These are phyloP conservation scores for Paramarasmius palmivorus DNA, from an alignment of 1,284 basidiomycete species.

Conservation along the genomic window DNA sequence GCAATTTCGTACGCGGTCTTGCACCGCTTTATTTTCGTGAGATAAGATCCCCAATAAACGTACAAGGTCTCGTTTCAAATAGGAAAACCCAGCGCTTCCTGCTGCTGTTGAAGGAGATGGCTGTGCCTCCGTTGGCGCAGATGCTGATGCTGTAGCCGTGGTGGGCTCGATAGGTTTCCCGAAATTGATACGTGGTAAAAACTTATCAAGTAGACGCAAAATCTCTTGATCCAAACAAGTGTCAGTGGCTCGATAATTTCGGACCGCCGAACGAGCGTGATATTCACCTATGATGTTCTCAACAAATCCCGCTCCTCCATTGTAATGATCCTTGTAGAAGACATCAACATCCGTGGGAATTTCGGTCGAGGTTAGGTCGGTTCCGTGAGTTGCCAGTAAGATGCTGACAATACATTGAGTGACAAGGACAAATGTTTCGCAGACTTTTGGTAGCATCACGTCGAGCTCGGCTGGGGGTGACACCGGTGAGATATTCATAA, in stretches of 20 bases:
- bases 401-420: slow-evolving; percentile 76
- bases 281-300: slow-evolving; percentile 63
- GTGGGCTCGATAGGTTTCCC: slow-evolving; percentile 51
- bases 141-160: not conserved
- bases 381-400: slow-evolving; percentile 36
- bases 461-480: slow-evolving; percentile 47
- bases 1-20: slow-evolving; percentile 69
- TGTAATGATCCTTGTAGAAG: slow-evolving; percentile 45
- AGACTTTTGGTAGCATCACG: slow-evolving; percentile 69
- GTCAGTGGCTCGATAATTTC: slow-evolving; percentile 7
- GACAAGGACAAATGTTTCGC: slow-evolving; percentile 78
- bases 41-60: slow-evolving; percentile 77
- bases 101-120: slow-evolving; percentile 18
- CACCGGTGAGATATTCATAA: not conserved
- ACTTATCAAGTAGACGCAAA: slow-evolving; percentile 65
- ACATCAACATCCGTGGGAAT: slow-evolving; percentile 30
- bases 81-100: slow-evolving; percentile 67
- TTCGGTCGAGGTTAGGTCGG: slow-evolving; percentile 19
- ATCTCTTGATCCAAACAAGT: slow-evolving; percentile 47
- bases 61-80: slow-evolving; percentile 83
- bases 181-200: slow-evolving; percentile 79
- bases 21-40: slow-evolving; percentile 60
- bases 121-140: slow-evolving; percentile 20
- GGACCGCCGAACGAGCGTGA: slow-evolving; percentile 11
- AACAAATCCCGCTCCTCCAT: slow-evolving; percentile 47